Evolutionary conservation across 192 early-diverging fungal species (phyloP).

Genomic region (Linnemannia exigua): DNA sequence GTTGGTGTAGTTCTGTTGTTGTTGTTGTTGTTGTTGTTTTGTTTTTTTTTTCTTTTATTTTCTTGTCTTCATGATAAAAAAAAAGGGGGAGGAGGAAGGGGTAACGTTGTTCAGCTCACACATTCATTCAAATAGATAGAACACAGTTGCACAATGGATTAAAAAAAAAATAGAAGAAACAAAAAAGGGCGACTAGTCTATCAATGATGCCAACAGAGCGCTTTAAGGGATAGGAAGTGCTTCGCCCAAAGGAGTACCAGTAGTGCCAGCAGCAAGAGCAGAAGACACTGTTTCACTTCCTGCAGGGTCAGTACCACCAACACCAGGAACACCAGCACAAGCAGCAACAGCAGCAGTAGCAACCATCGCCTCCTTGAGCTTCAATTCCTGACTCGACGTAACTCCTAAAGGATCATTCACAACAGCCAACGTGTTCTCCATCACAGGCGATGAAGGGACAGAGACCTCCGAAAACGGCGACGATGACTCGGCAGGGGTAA

Average conservation of each 20-base stretch:
- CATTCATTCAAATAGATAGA: background rate
- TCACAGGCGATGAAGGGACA: constrained; percentile 28
- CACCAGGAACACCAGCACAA: background rate
- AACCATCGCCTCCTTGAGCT: background rate
- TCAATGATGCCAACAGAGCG: no score
- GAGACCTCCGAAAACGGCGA: constrained; percentile 52
- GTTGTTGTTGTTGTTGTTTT: no score
- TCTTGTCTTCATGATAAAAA: background rate
- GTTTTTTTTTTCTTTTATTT: background rate
- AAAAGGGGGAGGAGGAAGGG: no score
- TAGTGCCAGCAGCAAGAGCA: background rate
- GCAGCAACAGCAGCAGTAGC: background rate
- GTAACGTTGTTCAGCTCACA: background rate
- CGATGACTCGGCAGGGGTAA: constrained; percentile 37
- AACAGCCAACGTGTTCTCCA: background rate
- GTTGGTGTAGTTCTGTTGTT: no score
- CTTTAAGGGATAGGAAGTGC: constrained; percentile 5
- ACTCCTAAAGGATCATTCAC: constrained; percentile 16
- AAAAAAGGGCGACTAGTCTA: background rate
- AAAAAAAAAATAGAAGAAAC: background rate
- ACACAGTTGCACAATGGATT: background rate
- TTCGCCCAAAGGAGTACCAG: constrained; percentile 8
- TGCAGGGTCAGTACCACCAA: background rate
- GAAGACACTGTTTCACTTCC: no score
- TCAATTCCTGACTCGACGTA: background rate